Conservation (phyloP, 2,329 filamentous ascomycete species). For the Coniochaeta hoffmannii region DNA sequence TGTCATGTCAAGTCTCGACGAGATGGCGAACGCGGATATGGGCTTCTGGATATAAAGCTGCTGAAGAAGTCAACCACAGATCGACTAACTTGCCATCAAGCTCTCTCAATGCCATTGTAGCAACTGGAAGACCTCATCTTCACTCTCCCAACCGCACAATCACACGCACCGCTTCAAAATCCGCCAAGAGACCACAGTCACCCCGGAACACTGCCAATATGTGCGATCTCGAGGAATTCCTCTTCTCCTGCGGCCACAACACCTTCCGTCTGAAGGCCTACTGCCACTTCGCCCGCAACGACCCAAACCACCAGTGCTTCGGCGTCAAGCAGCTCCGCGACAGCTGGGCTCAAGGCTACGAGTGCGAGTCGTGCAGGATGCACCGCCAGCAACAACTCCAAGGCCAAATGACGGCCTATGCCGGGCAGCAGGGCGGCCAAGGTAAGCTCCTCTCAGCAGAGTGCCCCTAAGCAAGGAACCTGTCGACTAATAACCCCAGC, state of each 20-base stretch:
- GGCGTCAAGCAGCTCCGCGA: constrained; percentile 58
- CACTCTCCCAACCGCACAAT: too few species aligned
- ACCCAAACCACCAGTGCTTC: constrained; percentile 61
- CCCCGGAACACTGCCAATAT: constrained; percentile 30
- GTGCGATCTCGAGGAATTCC: constrained; percentile 66
- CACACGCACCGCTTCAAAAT: not conserved
- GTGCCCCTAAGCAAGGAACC: not conserved
- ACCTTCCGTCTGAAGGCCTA: constrained; percentile 54
- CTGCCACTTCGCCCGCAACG: constrained; percentile 70
- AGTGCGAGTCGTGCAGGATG: constrained; percentile 40
- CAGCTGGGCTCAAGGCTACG: constrained; percentile 47
- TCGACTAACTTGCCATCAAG: too few species aligned
- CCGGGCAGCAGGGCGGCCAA: not conserved
- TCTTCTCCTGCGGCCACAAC: constrained; percentile 58
- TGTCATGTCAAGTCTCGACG: not conserved
- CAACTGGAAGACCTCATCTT: too few species aligned
- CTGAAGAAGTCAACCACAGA: not conserved
- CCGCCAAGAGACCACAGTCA: not conserved
- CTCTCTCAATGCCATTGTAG: too few species aligned
- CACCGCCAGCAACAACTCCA: not conserved
- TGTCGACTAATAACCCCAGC: not conserved
- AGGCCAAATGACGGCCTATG: not conserved
- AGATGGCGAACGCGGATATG: not conserved
- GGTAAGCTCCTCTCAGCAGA: not conserved
- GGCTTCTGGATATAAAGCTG: not conserved